Conservation (phyloP, 2,329 filamentous ascomycete species). For the Colletotrichum lini region DNA sequence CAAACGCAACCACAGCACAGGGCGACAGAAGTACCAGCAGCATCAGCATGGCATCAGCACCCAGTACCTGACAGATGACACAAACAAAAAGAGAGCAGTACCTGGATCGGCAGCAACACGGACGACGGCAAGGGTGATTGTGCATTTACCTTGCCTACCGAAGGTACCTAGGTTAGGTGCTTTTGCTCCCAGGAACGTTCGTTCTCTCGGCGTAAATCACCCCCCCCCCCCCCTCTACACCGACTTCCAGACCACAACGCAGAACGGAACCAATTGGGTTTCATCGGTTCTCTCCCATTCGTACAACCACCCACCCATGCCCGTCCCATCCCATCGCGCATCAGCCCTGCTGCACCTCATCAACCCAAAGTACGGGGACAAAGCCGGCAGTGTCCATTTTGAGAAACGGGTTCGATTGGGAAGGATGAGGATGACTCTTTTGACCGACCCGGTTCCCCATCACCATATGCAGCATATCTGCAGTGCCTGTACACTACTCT, state of each 20-base stretch:
- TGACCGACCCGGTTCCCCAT: conserved; percentile 34
- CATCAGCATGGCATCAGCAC: conserved; percentile 3
- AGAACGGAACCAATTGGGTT: conserved; percentile 22
- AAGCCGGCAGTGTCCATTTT: conserved; percentile 41
- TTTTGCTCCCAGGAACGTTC: conserved; percentile 20
- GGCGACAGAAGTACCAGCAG: conserved; percentile 27
- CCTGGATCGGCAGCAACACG: conserved; percentile 10
- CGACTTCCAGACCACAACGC: conserved; percentile 19
- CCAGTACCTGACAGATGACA: conserved; percentile 22
- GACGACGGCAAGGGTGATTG: neutral
- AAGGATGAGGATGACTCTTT: conserved; percentile 42
- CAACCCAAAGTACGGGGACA: conserved; percentile 40
- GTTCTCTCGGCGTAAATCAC: conserved; percentile 24
- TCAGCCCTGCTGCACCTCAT: conserved; percentile 44
- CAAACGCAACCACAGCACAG: conserved; percentile 22
- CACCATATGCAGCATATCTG: neutral
- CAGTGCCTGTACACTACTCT: neutral
- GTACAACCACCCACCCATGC: conserved; percentile 36
- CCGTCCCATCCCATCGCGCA: conserved; percentile 40
- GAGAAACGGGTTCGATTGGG: conserved; percentile 33
- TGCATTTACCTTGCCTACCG: conserved; percentile 6
- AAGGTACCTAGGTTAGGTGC: too few relatives aligned
- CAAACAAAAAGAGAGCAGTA: neutral
- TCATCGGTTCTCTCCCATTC: conserved; percentile 13
- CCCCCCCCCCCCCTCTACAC: conserved; percentile 9